Base-by-base conservation (phyloP, 306 rosid genomes). In the Prunus fruticosa region DNA sequence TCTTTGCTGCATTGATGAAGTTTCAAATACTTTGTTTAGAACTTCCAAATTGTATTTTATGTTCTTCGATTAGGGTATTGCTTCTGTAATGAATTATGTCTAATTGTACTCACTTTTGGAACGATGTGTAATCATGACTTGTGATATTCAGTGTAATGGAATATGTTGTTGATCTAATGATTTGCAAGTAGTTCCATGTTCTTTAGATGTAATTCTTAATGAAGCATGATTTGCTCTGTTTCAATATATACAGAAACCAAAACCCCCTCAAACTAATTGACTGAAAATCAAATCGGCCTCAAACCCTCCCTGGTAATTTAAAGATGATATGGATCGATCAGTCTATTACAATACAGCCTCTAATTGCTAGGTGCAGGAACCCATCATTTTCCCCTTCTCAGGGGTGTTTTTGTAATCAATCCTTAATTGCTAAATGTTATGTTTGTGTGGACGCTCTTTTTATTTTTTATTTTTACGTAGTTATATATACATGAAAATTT, bases 391-490 rank as follows among this genome's bases (percentile, higher is more conserved):
- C 16, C n/a, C 16, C 19, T 18, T 18, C 58, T 4, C 22, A 18
- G 22, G 58, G 58, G 58, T 52, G 22, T 52, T 52, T 52, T 20
- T 52, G 58, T 52, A 52, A 52, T 52, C 5, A 2, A 13, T 8
- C 58, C 58, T 49, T 49, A 49, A 52, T 15, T 52, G 58, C 16
- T 4, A 15, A 15, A 23, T 5, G 4, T 3, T 5, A 2, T 5
- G 51, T 47, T 47, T 64, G 68, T 84, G 91, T 86, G 89, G 88
- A 79, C 71, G 91, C 86, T 45, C 11, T 61, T 67, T 74, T 70
- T 52, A 61, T 27, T 64, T 75, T 32, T 65, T 4, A 41, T 75
- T 80, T 64, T 6, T 53, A 45, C 63, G 25, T 57, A 57, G 82
- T 47, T 34, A 2, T 64, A 38, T 76, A 79, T 71, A 71, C 69